A percentile compares a stretch with the other conserved stretches of the same genome.
Evolutionary conservation across 2,329 filamentous ascomycete species (phyloP).

Genomic region (Hypoxylon sp.): DNA sequence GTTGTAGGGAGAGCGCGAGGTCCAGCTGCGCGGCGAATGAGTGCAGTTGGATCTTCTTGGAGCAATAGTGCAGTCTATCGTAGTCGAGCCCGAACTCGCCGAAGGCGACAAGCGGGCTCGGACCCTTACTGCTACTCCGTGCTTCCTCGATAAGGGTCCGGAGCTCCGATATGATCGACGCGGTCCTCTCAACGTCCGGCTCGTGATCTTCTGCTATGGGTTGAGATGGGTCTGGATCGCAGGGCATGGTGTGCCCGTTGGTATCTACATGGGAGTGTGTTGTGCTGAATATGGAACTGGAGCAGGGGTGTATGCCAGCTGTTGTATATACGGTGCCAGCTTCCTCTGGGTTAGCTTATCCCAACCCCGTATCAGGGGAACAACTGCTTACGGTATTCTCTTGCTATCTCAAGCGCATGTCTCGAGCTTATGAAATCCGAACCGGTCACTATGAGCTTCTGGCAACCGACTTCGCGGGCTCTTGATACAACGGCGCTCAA

Average conservation of each 20-base stretch:
- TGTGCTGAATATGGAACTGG: constrained; percentile 81
- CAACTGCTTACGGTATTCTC: constrained; percentile 75
- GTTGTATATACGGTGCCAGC: constrained; percentile 89
- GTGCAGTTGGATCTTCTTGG: constrained; percentile 83
- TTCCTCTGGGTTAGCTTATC: constrained; percentile 54
- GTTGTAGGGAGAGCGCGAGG: constrained; percentile 76
- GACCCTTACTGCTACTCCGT: constrained; percentile 57
- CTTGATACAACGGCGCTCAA: constrained; percentile 83
- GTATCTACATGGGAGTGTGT: constrained; percentile 60
- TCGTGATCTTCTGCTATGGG: constrained; percentile 65
- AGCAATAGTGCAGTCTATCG: constrained; percentile 87
- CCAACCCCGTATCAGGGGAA: constrained; percentile 8
- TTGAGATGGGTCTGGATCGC: constrained; percentile 66
- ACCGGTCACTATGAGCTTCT: constrained; percentile 93
- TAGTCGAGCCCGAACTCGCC: constrained; percentile 98
- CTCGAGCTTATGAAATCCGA: constrained; percentile 85
- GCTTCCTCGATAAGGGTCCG: constrained; percentile 73
- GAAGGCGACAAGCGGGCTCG: constrained; percentile 77
- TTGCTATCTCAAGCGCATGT: constrained; percentile 80
- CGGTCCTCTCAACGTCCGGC: constrained; percentile 62
- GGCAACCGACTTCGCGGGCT: constrained; percentile 82
- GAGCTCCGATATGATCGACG: constrained; percentile 71
- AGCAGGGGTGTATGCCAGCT: constrained; percentile 94
- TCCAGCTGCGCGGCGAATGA: constrained; percentile 88
- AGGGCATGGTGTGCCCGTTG: constrained; percentile 65